A percentile compares a stretch with the other conserved stretches of the same genome.
Conservation (phyloP, 441 rosid genomes). For the Metrosideros polymorpha region DNA sequence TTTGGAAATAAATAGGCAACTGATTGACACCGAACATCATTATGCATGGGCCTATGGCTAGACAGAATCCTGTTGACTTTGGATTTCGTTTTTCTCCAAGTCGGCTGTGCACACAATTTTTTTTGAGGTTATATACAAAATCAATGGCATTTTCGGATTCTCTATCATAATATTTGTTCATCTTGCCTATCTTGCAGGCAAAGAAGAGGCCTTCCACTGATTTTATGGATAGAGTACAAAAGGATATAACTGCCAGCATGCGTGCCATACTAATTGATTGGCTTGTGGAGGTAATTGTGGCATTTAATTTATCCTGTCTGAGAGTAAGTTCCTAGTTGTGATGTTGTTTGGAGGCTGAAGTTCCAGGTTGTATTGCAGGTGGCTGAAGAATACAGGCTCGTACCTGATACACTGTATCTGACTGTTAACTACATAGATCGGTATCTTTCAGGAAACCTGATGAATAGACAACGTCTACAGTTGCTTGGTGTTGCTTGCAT, state of each 20-base stretch:
- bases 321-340: not conserved
- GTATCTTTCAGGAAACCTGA: conserved; percentile 73
- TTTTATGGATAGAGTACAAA: conserved; percentile 69
- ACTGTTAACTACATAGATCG: conserved; percentile 83
- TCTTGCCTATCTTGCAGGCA: conserved; percentile 18
- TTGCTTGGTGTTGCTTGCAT: conserved; percentile 87
- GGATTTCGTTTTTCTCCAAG: not conserved
- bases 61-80: not conserved
- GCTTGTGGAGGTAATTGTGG: conserved; percentile 73
- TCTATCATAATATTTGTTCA: not conserved
- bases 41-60: not conserved
- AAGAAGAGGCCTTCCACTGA: conserved; percentile 79
- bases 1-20: not conserved
- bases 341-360: not conserved
- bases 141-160: not conserved
- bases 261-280: conserved; percentile 78
- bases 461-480: conserved; percentile 70
- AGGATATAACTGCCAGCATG: conserved; percentile 65
- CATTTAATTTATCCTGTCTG: not conserved
- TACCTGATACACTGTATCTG: conserved; percentile 71
- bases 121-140: not conserved
- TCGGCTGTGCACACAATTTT: not conserved
- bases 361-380: conserved; percentile 43
- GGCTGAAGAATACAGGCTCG: conserved; percentile 86
- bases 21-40: not conserved